phyloP scores from a whole-genome alignment of 176 grass and related monocot species.

The Eleusine indica region DNA sequence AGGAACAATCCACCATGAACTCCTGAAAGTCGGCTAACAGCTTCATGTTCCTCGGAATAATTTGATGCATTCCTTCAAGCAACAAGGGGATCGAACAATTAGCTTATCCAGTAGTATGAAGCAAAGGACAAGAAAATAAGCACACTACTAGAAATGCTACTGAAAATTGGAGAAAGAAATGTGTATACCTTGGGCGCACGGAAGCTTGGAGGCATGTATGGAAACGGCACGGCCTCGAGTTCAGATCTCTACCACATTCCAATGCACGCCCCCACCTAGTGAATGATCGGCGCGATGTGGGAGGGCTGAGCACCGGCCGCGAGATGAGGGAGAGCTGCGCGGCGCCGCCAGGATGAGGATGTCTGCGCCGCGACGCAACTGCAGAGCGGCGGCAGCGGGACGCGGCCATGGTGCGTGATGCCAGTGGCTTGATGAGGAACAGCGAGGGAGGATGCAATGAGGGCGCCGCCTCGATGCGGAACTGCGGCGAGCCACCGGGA shows the following conservation, averaged over 20 bases:
- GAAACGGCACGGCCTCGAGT: conserved; percentile 53
- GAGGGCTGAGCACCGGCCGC: too few relatives aligned
- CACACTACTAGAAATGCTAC: too few relatives aligned
- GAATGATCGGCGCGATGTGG: too few relatives aligned
- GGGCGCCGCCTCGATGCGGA: too few relatives aligned
- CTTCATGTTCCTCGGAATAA: conserved; percentile 65
- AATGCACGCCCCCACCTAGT: conserved; percentile 48
- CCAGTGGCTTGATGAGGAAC: too few relatives aligned
- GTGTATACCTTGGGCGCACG: conserved; percentile 40
- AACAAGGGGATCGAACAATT: background rate
- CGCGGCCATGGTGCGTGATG: too few relatives aligned
- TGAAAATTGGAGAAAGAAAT: background rate
- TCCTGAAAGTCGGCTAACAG: conserved; percentile 41
- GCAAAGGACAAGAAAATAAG: background rate
- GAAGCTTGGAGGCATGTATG: conserved; percentile 48
- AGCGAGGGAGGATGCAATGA: too few relatives aligned
- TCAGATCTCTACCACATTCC: conserved; percentile 66
- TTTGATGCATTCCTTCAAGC: conserved; percentile 62
- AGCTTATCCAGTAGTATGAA: background rate
- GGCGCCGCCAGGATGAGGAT: too few relatives aligned
- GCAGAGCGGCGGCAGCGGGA: too few relatives aligned
- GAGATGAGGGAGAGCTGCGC: too few relatives aligned
- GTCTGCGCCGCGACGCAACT: too few relatives aligned
- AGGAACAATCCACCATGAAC: background rate
- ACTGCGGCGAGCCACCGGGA: too few relatives aligned